These are phyloP conservation scores for Gentiana macrophylla DNA, from an alignment of 257 asterid genomes.

Conservation along the genomic window DNA sequence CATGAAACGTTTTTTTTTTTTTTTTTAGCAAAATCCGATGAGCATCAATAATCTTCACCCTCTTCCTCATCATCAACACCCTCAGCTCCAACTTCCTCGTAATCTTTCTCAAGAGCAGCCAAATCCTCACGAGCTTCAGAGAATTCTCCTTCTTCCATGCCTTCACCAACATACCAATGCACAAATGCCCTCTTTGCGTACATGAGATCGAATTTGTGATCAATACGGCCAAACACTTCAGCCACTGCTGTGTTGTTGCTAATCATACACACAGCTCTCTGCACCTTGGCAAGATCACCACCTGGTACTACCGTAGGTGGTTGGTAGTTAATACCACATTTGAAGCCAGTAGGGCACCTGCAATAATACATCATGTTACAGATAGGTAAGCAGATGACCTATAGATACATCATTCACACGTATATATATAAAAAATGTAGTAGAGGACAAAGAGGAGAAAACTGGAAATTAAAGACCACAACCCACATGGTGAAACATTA, in stretches of 20 bases:
- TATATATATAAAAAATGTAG: neutral
- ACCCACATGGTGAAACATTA: no score
- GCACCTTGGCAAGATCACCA: conserved; percentile 89
- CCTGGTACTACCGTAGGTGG: conserved; percentile 91
- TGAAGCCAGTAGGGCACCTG: conserved; percentile 96
- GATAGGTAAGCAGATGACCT: neutral
- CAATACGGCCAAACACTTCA: conserved; percentile 84
- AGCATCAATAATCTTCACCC: conserved; percentile 42
- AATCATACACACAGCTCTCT: conserved; percentile 90
- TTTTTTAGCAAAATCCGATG: conserved; percentile 3
- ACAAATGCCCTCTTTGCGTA: conserved; percentile 86
- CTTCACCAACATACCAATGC: conserved; percentile 93
- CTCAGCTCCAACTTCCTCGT: conserved; percentile 89
- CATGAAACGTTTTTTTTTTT: conserved; percentile 1
- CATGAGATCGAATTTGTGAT: conserved; percentile 90
- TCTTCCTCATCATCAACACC: conserved; percentile 78
- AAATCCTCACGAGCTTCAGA: conserved; percentile 88
- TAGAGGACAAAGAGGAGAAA: neutral
- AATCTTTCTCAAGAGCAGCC: conserved; percentile 84
- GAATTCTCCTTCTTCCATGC: conserved; percentile 94
- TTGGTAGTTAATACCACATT: conserved; percentile 84
- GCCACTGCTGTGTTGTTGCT: conserved; percentile 95
- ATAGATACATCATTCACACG: neutral
- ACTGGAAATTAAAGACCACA: neutral
- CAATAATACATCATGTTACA: neutral